Percentiles rank a stretch among this genome's conserved stretches.
Conservation (phyloP, 495 filamentous ascomycete genomes). For the Hypoxylon perforatum region DNA sequence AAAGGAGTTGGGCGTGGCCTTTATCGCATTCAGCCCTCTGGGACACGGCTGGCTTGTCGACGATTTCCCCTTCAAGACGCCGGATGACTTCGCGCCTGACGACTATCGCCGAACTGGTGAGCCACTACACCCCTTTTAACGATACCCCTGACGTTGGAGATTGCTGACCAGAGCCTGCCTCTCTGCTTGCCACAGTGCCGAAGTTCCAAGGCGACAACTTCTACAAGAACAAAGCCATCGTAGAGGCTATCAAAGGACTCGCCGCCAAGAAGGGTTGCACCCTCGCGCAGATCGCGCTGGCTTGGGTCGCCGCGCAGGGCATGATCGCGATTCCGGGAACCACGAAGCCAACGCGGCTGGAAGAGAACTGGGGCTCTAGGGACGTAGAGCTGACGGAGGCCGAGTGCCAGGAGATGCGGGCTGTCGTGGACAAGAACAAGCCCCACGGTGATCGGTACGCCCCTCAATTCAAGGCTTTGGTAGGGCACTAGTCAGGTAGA, state of each 20-base stretch:
- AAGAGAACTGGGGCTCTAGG: slow-evolving; percentile 45
- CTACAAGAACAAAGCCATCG: slow-evolving; percentile 59
- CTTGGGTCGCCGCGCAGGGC: slow-evolving; percentile 60
- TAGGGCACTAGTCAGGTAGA: no score
- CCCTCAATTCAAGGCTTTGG: no score
- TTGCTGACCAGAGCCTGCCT: background rate
- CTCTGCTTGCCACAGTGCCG: slow-evolving; percentile 42
- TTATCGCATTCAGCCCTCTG: slow-evolving; percentile 59
- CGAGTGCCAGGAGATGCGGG: background rate
- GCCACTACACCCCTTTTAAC: slow-evolving; percentile 11
- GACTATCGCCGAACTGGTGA: slow-evolving; percentile 56
- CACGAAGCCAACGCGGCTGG: slow-evolving; percentile 55
- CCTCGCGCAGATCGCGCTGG: slow-evolving; percentile 56
- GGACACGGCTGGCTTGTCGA: slow-evolving; percentile 61
- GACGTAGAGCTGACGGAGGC: background rate
- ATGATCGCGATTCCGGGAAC: slow-evolving; percentile 62
- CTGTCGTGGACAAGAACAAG: no score
- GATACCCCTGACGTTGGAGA: background rate
- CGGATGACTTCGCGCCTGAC: slow-evolving; percentile 57
- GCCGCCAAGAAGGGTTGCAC: slow-evolving; percentile 53
- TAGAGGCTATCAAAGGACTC: slow-evolving; percentile 58
- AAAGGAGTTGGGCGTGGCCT: slow-evolving; percentile 56
- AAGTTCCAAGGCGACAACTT: slow-evolving; percentile 65
- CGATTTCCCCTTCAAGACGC: slow-evolving; percentile 55
- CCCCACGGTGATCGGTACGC: no score